Conservation (phyloP, 78 protist genomes). For the Emiliania huxleyi region DNA sequence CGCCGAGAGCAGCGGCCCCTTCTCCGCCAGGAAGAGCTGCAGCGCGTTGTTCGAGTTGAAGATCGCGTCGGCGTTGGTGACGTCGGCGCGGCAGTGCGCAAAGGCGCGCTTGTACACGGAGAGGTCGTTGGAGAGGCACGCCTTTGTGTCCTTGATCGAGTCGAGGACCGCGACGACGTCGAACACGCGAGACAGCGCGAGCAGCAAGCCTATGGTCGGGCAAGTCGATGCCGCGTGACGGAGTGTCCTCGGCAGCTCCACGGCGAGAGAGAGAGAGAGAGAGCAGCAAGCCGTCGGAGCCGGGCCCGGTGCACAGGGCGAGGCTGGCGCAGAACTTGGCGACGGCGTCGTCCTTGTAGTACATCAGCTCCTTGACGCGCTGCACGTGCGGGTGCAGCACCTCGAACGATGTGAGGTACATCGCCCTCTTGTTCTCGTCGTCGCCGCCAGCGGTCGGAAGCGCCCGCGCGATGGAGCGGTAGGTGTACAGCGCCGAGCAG, state of each 20-base stretch:
- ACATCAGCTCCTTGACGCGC: slow-evolving; percentile 8
- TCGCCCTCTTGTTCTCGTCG: slow-evolving; percentile 59
- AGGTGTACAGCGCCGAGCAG: slow-evolving; percentile 69
- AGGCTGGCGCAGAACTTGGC: slow-evolving; percentile 41
- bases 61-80: neutral
- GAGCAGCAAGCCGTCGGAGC: neutral
- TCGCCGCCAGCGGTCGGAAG: slow-evolving; percentile 55
- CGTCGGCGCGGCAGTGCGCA: neutral
- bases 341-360: slow-evolving; percentile 52
- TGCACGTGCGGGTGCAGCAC: neutral
- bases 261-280: too few species aligned
- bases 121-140: slow-evolving; percentile 85
- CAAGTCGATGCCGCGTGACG: too few species aligned
- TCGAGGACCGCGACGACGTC: slow-evolving; percentile 74
- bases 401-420: slow-evolving; percentile 61
- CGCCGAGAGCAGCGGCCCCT: neutral
- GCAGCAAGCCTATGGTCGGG: too few species aligned
- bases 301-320: neutral
- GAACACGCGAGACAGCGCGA: slow-evolving; percentile 41
- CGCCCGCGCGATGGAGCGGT: slow-evolving; percentile 62
- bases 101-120: slow-evolving; percentile 73
- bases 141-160: slow-evolving; percentile 81
- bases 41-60: neutral
- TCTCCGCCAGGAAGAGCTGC: neutral
- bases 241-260: too few species aligned